Evolutionary conservation across 108 stramenopile species (phyloP).

Genomic region (Cyclotella cryptica): DNA sequence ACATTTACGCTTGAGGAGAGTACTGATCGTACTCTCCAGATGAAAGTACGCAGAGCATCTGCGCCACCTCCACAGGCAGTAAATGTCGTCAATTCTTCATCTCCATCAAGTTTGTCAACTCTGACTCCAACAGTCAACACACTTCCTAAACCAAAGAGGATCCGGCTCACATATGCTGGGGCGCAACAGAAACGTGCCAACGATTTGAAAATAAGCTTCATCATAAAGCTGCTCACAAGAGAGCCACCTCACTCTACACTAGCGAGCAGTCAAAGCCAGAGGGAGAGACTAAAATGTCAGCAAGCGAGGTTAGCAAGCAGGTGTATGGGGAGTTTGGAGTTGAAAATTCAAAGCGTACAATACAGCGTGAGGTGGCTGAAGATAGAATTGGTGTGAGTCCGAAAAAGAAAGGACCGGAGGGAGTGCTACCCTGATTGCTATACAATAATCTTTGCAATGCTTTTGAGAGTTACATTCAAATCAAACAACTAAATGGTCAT

Average conservation of each 20-base stretch:
- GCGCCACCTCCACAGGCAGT: background rate
- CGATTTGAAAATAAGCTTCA: background rate
- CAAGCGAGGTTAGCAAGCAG: constrained; percentile 5
- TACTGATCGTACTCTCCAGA: too few relatives aligned
- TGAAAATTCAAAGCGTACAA: background rate
- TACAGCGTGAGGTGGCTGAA: background rate
- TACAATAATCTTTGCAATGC: background rate
- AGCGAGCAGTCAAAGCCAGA: background rate
- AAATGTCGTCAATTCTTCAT: too few relatives aligned
- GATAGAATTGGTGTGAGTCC: constrained; percentile 1
- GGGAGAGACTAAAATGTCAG: background rate
- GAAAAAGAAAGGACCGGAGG: background rate
- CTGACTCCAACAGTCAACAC: too few relatives aligned
- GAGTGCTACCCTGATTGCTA: background rate
- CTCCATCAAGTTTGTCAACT: too few relatives aligned
- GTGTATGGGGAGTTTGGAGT: constrained; percentile 6
- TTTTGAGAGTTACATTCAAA: constrained; percentile 11
- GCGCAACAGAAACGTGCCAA: background rate
- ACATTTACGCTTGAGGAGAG: background rate
- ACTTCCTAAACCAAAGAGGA: too few relatives aligned
- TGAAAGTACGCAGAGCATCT: too few relatives aligned
- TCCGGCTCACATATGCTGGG: too few relatives aligned
- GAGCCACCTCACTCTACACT: background rate
- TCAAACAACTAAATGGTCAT: background rate
- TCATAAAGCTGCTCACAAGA: background rate